Percentiles rank a stretch among this genome's conserved stretches.
phyloP scores from a whole-genome alignment of 805 yeast species.

The Ogataea degrootiae region DNA sequence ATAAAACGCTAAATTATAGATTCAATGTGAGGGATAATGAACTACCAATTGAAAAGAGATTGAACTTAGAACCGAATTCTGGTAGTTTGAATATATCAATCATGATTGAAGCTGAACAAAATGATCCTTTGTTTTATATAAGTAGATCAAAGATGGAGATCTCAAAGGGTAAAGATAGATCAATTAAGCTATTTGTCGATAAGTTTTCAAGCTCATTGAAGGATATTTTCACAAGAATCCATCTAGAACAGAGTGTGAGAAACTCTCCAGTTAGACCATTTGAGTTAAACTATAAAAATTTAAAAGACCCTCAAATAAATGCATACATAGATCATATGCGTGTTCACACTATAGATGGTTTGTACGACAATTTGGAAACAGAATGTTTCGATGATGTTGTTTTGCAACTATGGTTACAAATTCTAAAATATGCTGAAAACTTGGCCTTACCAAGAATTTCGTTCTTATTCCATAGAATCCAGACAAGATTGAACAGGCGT shows the following conservation, averaged over 20 bases:
- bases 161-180: conserved; percentile 58
- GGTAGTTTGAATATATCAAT: conserved; percentile 66
- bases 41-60: conserved; percentile 16
- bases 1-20: conserved; percentile 14
- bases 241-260: conserved; percentile 22
- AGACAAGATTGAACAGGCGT: conserved; percentile 14
- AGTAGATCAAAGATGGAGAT: conserved; percentile 71
- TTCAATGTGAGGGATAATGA: conserved; percentile 10
- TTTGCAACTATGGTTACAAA: conserved; percentile 69
- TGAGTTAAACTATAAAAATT: conserved; percentile 13
- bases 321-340: conserved; percentile 20
- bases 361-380: conserved; percentile 28
- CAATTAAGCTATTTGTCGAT: conserved; percentile 64
- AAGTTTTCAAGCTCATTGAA: conserved; percentile 65
- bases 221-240: conserved; percentile 33
- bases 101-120: conserved; percentile 72
- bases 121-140: conserved; percentile 76
- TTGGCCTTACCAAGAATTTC: conserved; percentile 70
- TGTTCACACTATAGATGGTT: conserved; percentile 17
- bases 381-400: conserved; percentile 26
- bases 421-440: conserved; percentile 63
- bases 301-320: conserved; percentile 23
- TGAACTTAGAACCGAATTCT: conserved; percentile 25
- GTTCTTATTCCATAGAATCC: conserved; percentile 28
- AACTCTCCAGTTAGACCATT: conserved; percentile 16